Conservation (phyloP, 1,284 basidiomycete species). For the Ustilago loliicola region DNA sequence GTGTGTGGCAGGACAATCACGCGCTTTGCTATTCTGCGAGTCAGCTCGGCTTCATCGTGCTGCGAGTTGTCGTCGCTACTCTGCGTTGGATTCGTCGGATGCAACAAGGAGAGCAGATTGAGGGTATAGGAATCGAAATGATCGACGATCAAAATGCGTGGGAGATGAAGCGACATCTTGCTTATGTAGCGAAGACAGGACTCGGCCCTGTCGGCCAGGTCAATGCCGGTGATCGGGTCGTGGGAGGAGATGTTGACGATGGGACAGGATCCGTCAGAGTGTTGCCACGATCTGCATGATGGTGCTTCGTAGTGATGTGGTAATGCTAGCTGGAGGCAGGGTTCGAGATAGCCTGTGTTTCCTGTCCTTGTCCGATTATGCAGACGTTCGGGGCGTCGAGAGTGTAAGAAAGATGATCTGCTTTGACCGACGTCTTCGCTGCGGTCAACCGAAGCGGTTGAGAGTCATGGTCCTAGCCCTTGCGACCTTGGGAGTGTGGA, state of each 20-base stretch:
- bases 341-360: too few species aligned
- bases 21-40: conserved; percentile 30
- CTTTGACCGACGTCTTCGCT: not conserved
- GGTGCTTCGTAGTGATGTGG: too few species aligned
- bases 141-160: conserved; percentile 66
- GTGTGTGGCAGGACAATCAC: conserved; percentile 66
- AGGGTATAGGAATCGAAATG: conserved; percentile 70
- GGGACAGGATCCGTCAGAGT: too few species aligned
- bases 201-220: not conserved
- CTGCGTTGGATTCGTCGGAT: not conserved
- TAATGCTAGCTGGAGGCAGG: too few species aligned
- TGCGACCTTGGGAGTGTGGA: not conserved
- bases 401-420: not conserved
- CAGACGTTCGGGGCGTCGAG: not conserved
- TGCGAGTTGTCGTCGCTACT: not conserved
- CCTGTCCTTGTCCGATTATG: too few species aligned
- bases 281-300: too few species aligned
- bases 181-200: not conserved
- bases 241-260: not conserved
- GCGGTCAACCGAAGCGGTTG: not conserved
- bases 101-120: conserved; percentile 63
- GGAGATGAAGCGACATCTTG: conserved; percentile 44
- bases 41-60: conserved; percentile 17
- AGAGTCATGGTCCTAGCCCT: not conserved
- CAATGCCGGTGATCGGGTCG: not conserved